These are phyloP conservation scores for Leishmania tropica DNA, from an alignment of 208 protist species.

Conservation along the genomic window DNA sequence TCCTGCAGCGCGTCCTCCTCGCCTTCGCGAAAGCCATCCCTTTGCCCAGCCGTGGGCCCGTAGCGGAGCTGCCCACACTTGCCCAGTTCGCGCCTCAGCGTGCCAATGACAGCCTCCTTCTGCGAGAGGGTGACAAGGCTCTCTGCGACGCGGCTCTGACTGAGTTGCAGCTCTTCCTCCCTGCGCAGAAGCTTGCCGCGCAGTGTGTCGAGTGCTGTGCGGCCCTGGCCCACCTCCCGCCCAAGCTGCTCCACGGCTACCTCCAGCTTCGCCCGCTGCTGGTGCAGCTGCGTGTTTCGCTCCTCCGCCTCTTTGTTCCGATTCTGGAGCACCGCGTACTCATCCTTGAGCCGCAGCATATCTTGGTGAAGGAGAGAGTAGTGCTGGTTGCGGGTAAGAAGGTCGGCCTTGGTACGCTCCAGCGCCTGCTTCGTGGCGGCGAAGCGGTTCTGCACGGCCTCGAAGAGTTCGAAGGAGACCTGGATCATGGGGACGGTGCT, in stretches of 20 bases:
- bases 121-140: conserved; percentile 74
- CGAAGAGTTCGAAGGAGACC: conserved; percentile 88
- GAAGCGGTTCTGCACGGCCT: conserved; percentile 84
- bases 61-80: conserved; percentile 37
- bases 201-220: conserved; percentile 53
- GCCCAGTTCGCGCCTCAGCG: conserved; percentile 68
- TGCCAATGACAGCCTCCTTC: conserved; percentile 76
- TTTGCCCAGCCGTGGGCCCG: background rate
- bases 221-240: conserved; percentile 49
- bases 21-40: conserved; percentile 12
- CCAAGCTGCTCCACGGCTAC: conserved; percentile 77
- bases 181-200: conserved; percentile 56
- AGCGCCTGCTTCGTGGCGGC: conserved; percentile 69
- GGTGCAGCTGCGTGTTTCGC: conserved; percentile 67
- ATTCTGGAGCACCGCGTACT: conserved; percentile 52
- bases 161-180: conserved; percentile 71
- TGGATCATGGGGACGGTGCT: conserved; percentile 70
- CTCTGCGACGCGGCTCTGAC: conserved; percentile 74
- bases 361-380: conserved; percentile 56
- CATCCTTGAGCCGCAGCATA: conserved; percentile 46
- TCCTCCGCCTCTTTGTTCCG: conserved; percentile 62
- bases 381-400: conserved; percentile 73
- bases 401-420: conserved; percentile 68
- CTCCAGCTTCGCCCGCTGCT: conserved; percentile 70
- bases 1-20: conserved; percentile 2